These are phyloP conservation scores for Chaetomium strumarium DNA, from an alignment of 2,329 filamentous ascomycete genomes.

Conservation along the genomic window DNA sequence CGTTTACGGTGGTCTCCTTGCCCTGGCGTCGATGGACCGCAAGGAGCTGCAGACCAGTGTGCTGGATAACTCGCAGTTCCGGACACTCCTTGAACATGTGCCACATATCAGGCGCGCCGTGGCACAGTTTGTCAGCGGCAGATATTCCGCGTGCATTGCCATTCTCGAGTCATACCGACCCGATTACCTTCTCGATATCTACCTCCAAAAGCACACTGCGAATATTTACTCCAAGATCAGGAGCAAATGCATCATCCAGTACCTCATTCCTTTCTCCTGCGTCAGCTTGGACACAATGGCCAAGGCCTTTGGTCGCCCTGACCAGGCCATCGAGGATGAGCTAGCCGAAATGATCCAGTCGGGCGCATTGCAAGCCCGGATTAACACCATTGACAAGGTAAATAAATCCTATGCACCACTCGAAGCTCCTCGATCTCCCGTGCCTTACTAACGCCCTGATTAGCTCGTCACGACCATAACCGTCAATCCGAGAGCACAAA, in stretches of 20 bases:
- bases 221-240: slow-evolving; percentile 69
- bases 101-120: slow-evolving; percentile 91
- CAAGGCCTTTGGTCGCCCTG: slow-evolving; percentile 62
- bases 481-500: slow-evolving; percentile 57
- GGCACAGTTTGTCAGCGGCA: slow-evolving; percentile 79
- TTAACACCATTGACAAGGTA: slow-evolving; percentile 77
- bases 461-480: slow-evolving; percentile 68
- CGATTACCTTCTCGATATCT: slow-evolving; percentile 87
- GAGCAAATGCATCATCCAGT: slow-evolving; percentile 88
- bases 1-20: slow-evolving; percentile 83
- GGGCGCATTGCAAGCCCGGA: slow-evolving; percentile 66
- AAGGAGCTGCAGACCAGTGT: slow-evolving; percentile 67
- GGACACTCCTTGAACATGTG: slow-evolving; percentile 84
- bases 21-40: slow-evolving; percentile 83
- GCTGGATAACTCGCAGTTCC: slow-evolving; percentile 74
- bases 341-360: slow-evolving; percentile 70
- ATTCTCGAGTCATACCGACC: slow-evolving; percentile 74
- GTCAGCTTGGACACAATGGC: slow-evolving; percentile 78
- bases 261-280: slow-evolving; percentile 83
- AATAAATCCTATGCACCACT: slow-evolving; percentile 33
- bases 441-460: slow-evolving; percentile 3
- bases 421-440: background rate
- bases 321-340: slow-evolving; percentile 64
- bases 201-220: slow-evolving; percentile 69
- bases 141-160: slow-evolving; percentile 78